phyloP scores from a whole-genome alignment of 257 asterid species.

The Primulina eburnea region DNA sequence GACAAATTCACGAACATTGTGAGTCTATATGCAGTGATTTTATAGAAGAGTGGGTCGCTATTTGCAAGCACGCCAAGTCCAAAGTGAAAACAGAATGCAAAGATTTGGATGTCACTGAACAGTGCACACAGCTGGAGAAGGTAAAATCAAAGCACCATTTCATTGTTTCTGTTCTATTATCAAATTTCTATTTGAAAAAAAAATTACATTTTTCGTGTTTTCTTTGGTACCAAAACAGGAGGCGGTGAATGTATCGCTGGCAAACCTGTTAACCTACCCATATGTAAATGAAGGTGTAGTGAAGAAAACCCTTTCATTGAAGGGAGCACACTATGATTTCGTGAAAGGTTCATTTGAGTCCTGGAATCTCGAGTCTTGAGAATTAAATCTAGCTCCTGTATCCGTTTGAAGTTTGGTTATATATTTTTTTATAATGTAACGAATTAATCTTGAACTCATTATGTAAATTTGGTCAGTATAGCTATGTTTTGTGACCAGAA shows the following conservation, averaged over 20 bases:
- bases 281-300: conserved; percentile 73
- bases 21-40: conserved; percentile 49
- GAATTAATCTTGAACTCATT: background rate
- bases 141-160: conserved; percentile 25
- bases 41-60: conserved; percentile 87
- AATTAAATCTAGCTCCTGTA: conserved; percentile 37
- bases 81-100: conserved; percentile 49
- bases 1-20: too few relatives aligned
- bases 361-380: conserved; percentile 63
- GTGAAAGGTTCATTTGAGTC: conserved; percentile 72
- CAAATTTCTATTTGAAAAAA: background rate
- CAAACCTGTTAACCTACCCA: conserved; percentile 69
- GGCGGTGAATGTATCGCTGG: conserved; percentile 76
- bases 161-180: too few relatives aligned
- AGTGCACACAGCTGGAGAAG: conserved; percentile 68
- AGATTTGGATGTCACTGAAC: conserved; percentile 44
- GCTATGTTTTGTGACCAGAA: conserved; percentile 11
- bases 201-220: background rate
- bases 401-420: conserved; percentile 26
- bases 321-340: conserved; percentile 89
- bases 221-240: conserved; percentile 44
- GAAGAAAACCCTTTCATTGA: conserved; percentile 49
- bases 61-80: conserved; percentile 64
- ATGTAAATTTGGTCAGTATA: conserved; percentile 21
- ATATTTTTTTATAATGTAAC: background rate